phyloP scores from a whole-genome alignment of 2,329 filamentous ascomycete genomes.

The Neopestalotiopsis sp. region DNA sequence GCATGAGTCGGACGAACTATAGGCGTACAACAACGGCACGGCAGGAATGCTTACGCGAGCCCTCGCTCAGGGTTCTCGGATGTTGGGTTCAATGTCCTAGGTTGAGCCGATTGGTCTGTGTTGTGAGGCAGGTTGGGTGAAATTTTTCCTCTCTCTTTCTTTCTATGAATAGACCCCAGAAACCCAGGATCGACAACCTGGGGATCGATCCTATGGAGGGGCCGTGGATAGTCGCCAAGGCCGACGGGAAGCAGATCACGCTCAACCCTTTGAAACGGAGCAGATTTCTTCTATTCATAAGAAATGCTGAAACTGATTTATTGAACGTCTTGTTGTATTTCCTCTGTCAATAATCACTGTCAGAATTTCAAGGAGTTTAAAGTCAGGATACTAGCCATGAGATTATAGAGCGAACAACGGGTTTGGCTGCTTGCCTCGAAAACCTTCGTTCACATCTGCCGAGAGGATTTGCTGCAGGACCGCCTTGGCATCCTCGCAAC shows the following conservation, averaged over 20 bases:
- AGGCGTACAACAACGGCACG: neutral
- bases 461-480: neutral
- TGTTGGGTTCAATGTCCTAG: neutral
- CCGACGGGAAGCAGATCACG: neutral
- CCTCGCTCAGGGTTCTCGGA: neutral
- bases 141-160: neutral
- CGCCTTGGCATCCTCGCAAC: neutral
- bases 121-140: neutral
- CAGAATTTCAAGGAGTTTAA: neutral
- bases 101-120: neutral
- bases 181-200: neutral
- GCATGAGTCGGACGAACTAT: neutral
- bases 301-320: no score
- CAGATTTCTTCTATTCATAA: no score
- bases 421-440: neutral
- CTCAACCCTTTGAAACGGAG: neutral
- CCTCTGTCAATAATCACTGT: no score
- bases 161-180: constrained; percentile 3
- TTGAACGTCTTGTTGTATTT: no score
- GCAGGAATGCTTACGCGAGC: neutral
- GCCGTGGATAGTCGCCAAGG: neutral
- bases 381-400: no score
- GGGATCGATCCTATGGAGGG: constrained; percentile 9
- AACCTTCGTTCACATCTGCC: neutral
- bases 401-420: no score